Percentiles rank a stretch among this genome's conserved stretches.
Evolutionary conservation across 1,139 yeast species (phyloP).

Genomic region (Dujonia santamariae): DNA sequence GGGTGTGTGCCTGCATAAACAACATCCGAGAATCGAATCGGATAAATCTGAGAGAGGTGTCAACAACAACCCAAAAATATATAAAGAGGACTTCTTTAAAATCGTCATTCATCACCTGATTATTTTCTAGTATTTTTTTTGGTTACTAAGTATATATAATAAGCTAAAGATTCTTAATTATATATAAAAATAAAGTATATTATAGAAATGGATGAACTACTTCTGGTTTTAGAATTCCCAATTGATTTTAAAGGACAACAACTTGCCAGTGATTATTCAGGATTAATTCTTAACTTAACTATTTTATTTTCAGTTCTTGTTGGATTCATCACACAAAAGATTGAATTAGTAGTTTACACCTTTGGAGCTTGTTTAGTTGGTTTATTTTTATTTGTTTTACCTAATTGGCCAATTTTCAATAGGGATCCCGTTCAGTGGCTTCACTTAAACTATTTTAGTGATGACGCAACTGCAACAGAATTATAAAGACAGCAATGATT

Average conservation of each 20-base stretch:
- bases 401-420: slow-evolving; percentile 56
- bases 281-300: slow-evolving; percentile 17
- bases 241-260: slow-evolving; percentile 64
- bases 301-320: slow-evolving; percentile 35
- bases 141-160: background rate
- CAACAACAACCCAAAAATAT: too few species aligned
- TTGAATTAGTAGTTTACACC: slow-evolving; percentile 32
- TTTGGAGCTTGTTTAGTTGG: slow-evolving; percentile 33
- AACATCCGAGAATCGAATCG: too few species aligned
- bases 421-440: slow-evolving; percentile 45
- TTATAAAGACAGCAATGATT: slow-evolving; percentile 14
- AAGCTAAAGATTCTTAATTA: background rate
- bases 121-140: background rate
- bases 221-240: slow-evolving; percentile 42
- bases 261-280: slow-evolving; percentile 28
- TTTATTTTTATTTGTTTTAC: slow-evolving; percentile 41
- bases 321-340: slow-evolving; percentile 45
- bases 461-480: slow-evolving; percentile 1
- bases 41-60: too few species aligned
- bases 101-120: background rate
- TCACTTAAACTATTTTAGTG: slow-evolving; percentile 14
- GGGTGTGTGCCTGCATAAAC: too few species aligned
- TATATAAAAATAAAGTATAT: background rate
- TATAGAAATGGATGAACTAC: slow-evolving; percentile 6
- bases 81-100: too few species aligned